phyloP scores from a whole-genome alignment of 2,329 filamentous ascomycete species.

The Cyphellophora europaea region DNA sequence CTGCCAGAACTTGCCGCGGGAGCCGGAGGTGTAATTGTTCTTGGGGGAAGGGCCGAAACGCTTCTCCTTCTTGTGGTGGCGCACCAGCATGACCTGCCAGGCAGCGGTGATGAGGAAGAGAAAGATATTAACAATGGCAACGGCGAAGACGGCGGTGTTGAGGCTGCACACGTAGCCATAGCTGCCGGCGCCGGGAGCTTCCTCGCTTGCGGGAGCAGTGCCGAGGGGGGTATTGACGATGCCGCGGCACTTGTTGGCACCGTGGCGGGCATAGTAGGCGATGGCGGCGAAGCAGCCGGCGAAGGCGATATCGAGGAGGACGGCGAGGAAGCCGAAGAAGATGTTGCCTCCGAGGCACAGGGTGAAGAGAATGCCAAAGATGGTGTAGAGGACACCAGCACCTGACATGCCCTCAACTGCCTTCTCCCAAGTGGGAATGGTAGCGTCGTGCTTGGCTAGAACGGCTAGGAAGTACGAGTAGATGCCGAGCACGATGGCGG shows the following conservation, averaged over 20 bases:
- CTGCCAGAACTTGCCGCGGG: constrained; percentile 36
- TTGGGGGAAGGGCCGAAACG: constrained; percentile 56
- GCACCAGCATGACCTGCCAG: constrained; percentile 58
- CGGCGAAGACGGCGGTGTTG: constrained; percentile 67
- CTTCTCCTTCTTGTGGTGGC: constrained; percentile 66
- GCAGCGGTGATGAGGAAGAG: constrained; percentile 67
- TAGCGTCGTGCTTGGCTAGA: constrained; percentile 53
- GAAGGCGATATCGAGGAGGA: constrained; percentile 71
- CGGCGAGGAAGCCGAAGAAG: constrained; percentile 62
- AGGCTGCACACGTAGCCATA: constrained; percentile 57
- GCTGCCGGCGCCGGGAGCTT: constrained; percentile 39
- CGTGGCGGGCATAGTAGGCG: constrained; percentile 62
- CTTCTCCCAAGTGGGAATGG: constrained; percentile 56
- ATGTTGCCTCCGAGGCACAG: constrained; percentile 69
- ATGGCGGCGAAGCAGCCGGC: constrained; percentile 72
- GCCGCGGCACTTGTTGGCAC: constrained; percentile 57
- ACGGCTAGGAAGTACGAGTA: constrained; percentile 79
- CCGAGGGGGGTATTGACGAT: constrained; percentile 61
- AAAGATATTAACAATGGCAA: constrained; percentile 71
- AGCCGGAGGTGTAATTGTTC: constrained; percentile 60
- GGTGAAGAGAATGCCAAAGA: constrained; percentile 63
- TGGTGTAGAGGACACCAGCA: constrained; percentile 62
- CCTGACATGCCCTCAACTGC: constrained; percentile 75
- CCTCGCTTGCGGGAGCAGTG: constrained; percentile 43
- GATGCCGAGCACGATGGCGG: constrained; percentile 64